Conservation (phyloP, 495 filamentous ascomycete species). For the Trichoderma virens region DNA sequence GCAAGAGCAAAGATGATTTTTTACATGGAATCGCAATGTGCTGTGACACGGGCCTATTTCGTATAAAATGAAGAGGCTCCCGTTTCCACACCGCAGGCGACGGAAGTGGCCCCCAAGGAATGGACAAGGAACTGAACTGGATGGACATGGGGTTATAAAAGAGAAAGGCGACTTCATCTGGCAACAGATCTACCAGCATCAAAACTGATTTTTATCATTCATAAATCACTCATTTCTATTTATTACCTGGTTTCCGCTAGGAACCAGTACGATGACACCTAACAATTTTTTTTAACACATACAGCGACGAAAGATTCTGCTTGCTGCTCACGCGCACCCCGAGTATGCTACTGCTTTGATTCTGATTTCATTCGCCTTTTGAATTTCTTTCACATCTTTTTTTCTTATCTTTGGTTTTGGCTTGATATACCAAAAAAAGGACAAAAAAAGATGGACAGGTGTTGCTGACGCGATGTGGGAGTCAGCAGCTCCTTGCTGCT, state of each 20-base stretch:
- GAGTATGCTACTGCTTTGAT: slow-evolving; percentile 11
- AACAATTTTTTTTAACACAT: background rate
- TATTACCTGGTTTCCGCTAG: background rate
- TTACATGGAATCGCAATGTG: background rate
- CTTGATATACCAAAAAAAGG: background rate
- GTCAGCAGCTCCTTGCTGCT: too few relatives aligned
- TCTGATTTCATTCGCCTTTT: slow-evolving; percentile 15
- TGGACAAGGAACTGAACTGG: background rate
- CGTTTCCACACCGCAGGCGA: background rate
- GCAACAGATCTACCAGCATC: slow-evolving; percentile 7
- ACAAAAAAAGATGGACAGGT: background rate
- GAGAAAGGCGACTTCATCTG: slow-evolving; percentile 6
- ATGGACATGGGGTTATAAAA: background rate
- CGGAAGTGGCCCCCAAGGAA: background rate
- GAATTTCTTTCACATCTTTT: background rate
- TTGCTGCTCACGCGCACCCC: background rate
- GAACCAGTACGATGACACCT: background rate
- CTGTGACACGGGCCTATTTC: background rate
- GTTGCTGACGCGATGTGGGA: background rate
- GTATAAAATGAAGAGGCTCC: background rate
- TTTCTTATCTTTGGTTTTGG: background rate
- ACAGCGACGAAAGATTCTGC: background rate
- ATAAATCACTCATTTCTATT: background rate
- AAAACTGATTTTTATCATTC: background rate
- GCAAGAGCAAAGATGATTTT: background rate